phyloP scores from a whole-genome alignment of 2,329 filamentous ascomycete species.

The Rhinocladiella mackenziei region DNA sequence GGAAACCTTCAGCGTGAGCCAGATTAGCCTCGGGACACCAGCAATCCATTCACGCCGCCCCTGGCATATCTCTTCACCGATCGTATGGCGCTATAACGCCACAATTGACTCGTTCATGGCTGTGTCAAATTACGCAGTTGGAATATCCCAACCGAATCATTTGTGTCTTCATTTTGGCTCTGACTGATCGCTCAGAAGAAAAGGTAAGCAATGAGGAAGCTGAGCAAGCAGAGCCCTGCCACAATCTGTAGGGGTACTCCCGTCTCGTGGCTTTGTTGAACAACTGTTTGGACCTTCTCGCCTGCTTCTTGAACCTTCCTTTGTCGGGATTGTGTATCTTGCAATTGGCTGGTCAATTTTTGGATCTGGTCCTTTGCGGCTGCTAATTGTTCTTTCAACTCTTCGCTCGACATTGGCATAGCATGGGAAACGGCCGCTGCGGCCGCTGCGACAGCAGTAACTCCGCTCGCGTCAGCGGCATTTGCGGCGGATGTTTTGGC shows the following conservation, averaged over 20 bases:
- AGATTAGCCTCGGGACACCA: too few relatives aligned
- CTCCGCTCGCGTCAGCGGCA: conserved; percentile 34
- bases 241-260: conserved; percentile 77
- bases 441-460: conserved; percentile 43
- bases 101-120: background rate
- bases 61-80: too few relatives aligned
- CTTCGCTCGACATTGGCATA: conserved; percentile 51
- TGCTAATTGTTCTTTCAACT: conserved; percentile 68
- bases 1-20: too few relatives aligned
- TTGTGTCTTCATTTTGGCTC: background rate
- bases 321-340: conserved; percentile 71
- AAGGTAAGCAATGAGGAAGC: conserved; percentile 91
- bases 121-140: background rate
- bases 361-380: conserved; percentile 72
- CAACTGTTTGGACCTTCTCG: conserved; percentile 50
- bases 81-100: too few relatives aligned
- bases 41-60: too few relatives aligned
- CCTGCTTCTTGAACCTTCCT: conserved; percentile 62
- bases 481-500: conserved; percentile 28
- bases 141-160: conserved; percentile 11
- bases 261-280: conserved; percentile 53
- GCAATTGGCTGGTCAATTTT: conserved; percentile 59
- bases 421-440: conserved; percentile 49
- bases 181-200: conserved; percentile 66
- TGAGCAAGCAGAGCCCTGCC: conserved; percentile 76